phyloP scores from a whole-genome alignment of 495 filamentous ascomycete species.

The Penicillium fimorum region DNA sequence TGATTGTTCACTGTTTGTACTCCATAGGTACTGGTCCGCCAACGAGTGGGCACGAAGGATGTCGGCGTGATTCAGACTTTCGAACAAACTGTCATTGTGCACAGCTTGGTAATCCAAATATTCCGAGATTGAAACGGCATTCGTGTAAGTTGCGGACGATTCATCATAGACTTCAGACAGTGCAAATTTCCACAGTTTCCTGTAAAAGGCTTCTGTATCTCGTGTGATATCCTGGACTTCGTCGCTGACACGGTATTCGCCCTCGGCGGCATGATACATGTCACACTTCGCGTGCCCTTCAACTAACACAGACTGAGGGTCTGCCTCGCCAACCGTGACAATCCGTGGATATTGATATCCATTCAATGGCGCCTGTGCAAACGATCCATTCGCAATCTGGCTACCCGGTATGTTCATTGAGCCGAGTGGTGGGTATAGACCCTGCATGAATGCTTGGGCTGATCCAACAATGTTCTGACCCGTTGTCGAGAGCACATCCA shows the following conservation, averaged over 20 bases:
- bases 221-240: constrained; percentile 37
- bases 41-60: constrained; percentile 59
- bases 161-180: constrained; percentile 36
- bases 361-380: constrained; percentile 56
- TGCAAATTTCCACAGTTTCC: constrained; percentile 39
- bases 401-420: constrained; percentile 39
- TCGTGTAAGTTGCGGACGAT: constrained; percentile 50
- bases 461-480: constrained; percentile 55
- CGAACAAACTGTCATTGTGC: constrained; percentile 64
- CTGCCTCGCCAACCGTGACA: constrained; percentile 45
- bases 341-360: constrained; percentile 76
- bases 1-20: constrained; percentile 59
- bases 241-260: constrained; percentile 38
- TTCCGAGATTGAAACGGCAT: constrained; percentile 65
- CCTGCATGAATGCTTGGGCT: constrained; percentile 75
- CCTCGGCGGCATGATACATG: constrained; percentile 35
- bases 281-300: constrained; percentile 59
- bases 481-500: constrained; percentile 46
- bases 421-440: constrained; percentile 70
- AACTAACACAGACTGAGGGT: constrained; percentile 57
- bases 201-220: constrained; percentile 51
- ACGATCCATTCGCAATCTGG: constrained; percentile 55
- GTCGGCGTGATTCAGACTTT: constrained; percentile 50
- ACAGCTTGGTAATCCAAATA: constrained; percentile 69
- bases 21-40: constrained; percentile 64